A percentile compares a stretch with the other conserved stretches of the same genome.
Conservation (phyloP, 1,139 yeast species). For the Taiozyma sp. region DNA sequence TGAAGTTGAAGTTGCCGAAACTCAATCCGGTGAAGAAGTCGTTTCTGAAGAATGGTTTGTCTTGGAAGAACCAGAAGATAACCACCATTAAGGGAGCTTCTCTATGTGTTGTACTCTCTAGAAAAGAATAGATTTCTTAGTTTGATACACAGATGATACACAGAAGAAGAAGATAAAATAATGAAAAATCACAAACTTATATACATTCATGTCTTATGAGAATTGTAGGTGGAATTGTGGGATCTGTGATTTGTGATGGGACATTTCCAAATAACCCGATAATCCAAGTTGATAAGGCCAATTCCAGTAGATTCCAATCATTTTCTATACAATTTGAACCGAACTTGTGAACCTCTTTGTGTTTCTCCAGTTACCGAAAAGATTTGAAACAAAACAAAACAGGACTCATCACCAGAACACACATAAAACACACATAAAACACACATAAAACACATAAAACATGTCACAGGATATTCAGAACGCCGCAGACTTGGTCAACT, state of each 20-base stretch:
- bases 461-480: neutral
- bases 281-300: no score
- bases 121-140: neutral
- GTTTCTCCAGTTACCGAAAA: no score
- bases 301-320: no score
- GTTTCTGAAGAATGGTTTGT: slow-evolving; percentile 76
- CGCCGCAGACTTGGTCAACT: slow-evolving; percentile 12
- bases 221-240: neutral
- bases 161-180: neutral
- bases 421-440: neutral
- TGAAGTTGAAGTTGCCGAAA: slow-evolving; percentile 62
- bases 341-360: no score
- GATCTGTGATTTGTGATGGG: neutral
- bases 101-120: neutral
- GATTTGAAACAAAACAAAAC: neutral
- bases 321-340: no score
- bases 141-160: neutral
- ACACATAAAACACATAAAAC: neutral
- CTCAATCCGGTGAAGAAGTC: slow-evolving; percentile 36
- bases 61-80: slow-evolving; percentile 67
- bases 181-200: neutral
- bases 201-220: neutral
- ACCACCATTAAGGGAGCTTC: slow-evolving; percentile 39
- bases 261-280: neutral
- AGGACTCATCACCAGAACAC: neutral